Percentiles rank a stretch among this genome's conserved stretches.
These are phyloP conservation scores for Candida taoyuanica DNA, from an alignment of 805 yeast genomes.

Conservation along the genomic window DNA sequence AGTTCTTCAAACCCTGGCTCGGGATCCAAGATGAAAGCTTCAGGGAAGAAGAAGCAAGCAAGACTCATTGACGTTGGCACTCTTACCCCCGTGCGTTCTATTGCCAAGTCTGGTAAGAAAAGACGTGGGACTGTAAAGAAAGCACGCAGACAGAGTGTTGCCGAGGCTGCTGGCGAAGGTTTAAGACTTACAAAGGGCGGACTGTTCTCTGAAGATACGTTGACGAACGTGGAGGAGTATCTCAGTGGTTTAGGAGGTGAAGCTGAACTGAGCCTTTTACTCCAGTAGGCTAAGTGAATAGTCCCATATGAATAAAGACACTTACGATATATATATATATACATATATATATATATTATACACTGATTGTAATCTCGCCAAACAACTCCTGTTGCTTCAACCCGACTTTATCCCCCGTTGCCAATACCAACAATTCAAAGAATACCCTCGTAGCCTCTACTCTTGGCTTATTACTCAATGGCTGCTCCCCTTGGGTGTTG, in stretches of 20 bases:
- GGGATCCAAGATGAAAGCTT: constrained; percentile 5
- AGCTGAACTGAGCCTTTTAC: constrained; percentile 36
- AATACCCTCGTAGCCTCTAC: constrained; percentile 68
- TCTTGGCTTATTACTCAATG: constrained; percentile 37
- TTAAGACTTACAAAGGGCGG: constrained; percentile 72
- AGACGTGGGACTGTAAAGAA: constrained; percentile 28
- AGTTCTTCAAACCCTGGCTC: constrained; percentile 12
- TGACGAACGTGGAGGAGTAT: constrained; percentile 70
- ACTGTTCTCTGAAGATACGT: constrained; percentile 66
- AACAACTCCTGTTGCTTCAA: constrained; percentile 58
- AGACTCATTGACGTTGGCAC: constrained; percentile 9
- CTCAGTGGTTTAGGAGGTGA: constrained; percentile 47
- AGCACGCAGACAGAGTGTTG: constrained; percentile 62
- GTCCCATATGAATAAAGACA: no score
- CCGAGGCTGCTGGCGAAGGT: constrained; percentile 75
- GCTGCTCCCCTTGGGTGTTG: constrained; percentile 15
- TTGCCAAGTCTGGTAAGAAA: constrained; percentile 12
- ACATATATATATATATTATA: no score
- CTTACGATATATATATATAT: constrained; percentile 1
- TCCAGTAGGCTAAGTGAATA: constrained; percentile 19
- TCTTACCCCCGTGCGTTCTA: constrained; percentile 19
- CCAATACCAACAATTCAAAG: constrained; percentile 78
- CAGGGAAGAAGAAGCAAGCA: constrained; percentile 12
- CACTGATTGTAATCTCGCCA: constrained; percentile 44
- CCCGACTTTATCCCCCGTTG: constrained; percentile 66